phyloP scores from a whole-genome alignment of 495 filamentous ascomycete genomes.

The Immersiella caudata region DNA sequence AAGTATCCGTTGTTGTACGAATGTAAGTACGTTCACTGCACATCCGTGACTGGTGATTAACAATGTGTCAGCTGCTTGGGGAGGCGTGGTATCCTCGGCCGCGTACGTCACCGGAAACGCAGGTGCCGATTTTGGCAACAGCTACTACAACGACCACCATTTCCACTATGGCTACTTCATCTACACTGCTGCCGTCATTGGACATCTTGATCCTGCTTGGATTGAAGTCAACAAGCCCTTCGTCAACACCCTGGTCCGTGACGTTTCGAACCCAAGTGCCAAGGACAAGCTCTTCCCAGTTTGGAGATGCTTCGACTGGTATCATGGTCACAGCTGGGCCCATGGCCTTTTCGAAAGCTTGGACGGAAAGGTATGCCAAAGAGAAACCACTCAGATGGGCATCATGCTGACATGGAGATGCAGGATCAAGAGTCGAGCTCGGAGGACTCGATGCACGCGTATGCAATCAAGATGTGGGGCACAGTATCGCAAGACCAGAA shows the following conservation, averaged over 20 bases:
- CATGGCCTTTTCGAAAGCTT: constrained; percentile 89
- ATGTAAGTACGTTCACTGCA: constrained; percentile 39
- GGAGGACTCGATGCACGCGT: constrained; percentile 87
- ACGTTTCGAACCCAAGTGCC: constrained; percentile 74
- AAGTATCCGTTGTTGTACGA: constrained; percentile 81
- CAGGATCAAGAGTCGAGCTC: constrained; percentile 84
- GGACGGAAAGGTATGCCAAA: constrained; percentile 68
- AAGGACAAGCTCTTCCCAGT: constrained; percentile 80
- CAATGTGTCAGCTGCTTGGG: constrained; percentile 59
- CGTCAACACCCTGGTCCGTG: constrained; percentile 77
- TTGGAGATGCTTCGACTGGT: constrained; percentile 91
- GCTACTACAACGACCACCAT: constrained; percentile 94
- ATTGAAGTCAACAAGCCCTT: constrained; percentile 70
- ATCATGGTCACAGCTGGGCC: constrained; percentile 93
- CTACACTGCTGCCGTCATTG: constrained; percentile 84
- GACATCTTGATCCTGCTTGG: constrained; percentile 77
- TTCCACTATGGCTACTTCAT: constrained; percentile 94
- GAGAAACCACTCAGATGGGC: neutral
- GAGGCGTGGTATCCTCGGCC: constrained; percentile 80
- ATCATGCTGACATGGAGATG: neutral
- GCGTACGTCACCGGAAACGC: constrained; percentile 73
- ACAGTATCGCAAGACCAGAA: constrained; percentile 69
- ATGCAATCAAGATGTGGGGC: constrained; percentile 95
- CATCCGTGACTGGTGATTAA: neutral
- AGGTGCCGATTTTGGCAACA: constrained; percentile 79